Percentiles rank a stretch among this genome's conserved stretches.
Conservation (phyloP, 352 stramenopile species). For the Pythium vanterpoolii region DNA sequence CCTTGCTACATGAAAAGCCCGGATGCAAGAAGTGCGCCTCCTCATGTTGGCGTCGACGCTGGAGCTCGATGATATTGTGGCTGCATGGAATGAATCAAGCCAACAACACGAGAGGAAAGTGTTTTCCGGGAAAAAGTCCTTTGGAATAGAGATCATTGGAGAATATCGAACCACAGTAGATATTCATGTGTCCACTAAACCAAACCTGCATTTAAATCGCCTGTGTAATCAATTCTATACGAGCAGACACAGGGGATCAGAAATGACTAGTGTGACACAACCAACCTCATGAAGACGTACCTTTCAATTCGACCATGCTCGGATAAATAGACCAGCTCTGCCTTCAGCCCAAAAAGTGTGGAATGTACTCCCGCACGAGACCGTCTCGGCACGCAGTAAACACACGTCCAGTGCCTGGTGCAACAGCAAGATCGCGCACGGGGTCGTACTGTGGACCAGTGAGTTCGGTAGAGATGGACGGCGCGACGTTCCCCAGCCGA, state of each 20-base stretch:
- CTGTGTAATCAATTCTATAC: too few relatives aligned
- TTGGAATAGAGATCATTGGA: background rate
- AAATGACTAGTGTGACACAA: too few relatives aligned
- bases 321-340: conserved; percentile 4
- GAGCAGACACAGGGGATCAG: too few relatives aligned
- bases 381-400: conserved; percentile 63
- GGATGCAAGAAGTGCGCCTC: background rate
- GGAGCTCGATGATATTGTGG: background rate
- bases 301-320: background rate
- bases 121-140: background rate
- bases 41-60: background rate
- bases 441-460: conserved; percentile 66
- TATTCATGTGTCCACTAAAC: background rate
- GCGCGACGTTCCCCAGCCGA: background rate
- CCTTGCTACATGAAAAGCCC: background rate
- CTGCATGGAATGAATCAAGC: background rate
- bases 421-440: conserved; percentile 50
- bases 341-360: conserved; percentile 26
- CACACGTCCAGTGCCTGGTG: conserved; percentile 32
- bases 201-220: background rate
- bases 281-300: too few relatives aligned
- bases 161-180: background rate
- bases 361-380: conserved; percentile 62
- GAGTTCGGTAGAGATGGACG: conserved; percentile 37
- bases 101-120: background rate